Evolutionary conservation across 345 rosid species (phyloP).

Genomic region (Eucalyptus rudis): DNA sequence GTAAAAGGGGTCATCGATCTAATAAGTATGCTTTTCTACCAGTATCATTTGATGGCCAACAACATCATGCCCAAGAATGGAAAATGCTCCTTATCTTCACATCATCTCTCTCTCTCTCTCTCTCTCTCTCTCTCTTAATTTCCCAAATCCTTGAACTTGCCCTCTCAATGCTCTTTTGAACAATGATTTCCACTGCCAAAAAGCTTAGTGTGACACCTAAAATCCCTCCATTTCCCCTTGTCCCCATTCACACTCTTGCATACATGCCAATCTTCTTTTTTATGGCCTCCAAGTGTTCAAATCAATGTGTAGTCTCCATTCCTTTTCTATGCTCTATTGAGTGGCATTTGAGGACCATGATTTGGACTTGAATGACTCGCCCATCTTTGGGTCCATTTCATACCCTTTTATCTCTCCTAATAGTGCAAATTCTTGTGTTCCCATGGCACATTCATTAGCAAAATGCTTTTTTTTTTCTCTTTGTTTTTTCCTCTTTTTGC

Average conservation of each 20-base stretch:
- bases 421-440: background rate
- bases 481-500: background rate
- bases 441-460: background rate
- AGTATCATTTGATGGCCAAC: constrained; percentile 58
- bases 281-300: background rate
- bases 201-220: constrained; percentile 29
- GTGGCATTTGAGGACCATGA: constrained; percentile 9
- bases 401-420: background rate
- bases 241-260: background rate
- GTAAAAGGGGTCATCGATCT: background rate
- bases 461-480: background rate
- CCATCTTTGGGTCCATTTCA: background rate
- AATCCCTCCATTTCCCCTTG: background rate
- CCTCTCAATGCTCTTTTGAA: background rate
- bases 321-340: background rate
- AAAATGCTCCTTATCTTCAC: constrained; percentile 42
- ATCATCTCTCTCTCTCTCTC: constrained; percentile 1
- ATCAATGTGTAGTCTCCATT: background rate
- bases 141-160: constrained; percentile 3
- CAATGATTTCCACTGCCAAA: constrained; percentile 28
- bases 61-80: constrained; percentile 48
- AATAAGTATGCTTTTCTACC: background rate
- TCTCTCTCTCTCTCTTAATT: constrained; percentile 2
- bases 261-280: background rate
- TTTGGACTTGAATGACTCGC: background rate